phyloP scores from a whole-genome alignment of 306 rosid species.

The Erythrophleum fordii region DNA sequence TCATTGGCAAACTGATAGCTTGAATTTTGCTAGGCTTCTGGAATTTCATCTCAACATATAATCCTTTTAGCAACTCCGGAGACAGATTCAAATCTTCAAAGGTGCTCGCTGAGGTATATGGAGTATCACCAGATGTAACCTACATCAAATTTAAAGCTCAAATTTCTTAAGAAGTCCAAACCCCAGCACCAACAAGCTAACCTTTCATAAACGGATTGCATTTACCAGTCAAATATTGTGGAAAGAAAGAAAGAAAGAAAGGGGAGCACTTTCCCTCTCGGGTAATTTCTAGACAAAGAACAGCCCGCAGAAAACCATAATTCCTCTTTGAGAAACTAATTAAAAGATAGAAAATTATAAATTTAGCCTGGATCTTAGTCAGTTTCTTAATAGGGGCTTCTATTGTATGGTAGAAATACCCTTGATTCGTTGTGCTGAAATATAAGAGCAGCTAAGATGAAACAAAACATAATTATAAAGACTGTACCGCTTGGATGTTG shows the following conservation, averaged over 20 bases:
- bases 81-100: conserved; percentile 76
- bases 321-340: neutral
- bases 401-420: neutral
- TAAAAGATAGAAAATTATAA: neutral
- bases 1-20: conserved; percentile 88
- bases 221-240: neutral
- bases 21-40: conserved; percentile 91
- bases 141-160: conserved; percentile 35
- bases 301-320: neutral
- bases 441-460: neutral
- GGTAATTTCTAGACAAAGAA: neutral
- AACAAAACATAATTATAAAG: neutral
- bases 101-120: conserved; percentile 76
- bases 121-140: conserved; percentile 76
- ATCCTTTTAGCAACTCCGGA: conserved; percentile 74
- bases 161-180: neutral
- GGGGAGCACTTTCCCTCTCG: neutral
- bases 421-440: neutral
- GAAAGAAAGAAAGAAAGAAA: neutral
- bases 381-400: neutral
- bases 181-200: neutral
- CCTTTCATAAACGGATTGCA: neutral
- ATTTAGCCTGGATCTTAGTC: neutral
- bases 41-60: conserved; percentile 86
- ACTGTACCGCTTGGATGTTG: conserved; percentile 66